phyloP scores from a whole-genome alignment of 352 stramenopile genomes.

The Globisporangium orthogonon region DNA sequence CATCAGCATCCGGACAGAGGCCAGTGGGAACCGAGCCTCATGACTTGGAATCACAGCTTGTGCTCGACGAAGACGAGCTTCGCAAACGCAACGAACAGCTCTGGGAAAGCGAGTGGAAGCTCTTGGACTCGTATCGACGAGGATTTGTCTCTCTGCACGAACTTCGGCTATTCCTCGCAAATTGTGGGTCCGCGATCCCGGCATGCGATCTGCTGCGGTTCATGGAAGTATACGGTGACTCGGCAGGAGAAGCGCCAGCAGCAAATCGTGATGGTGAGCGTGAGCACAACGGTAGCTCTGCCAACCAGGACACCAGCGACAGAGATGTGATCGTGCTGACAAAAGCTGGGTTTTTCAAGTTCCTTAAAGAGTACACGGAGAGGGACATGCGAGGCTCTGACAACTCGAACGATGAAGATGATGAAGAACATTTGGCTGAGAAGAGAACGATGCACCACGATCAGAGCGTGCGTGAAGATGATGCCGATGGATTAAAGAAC shows the following conservation, averaged over 20 bases:
- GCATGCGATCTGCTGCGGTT: constrained; percentile 40
- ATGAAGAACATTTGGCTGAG: constrained; percentile 11
- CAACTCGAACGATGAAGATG: constrained; percentile 24
- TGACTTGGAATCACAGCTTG: not conserved
- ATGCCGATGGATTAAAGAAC: not conserved
- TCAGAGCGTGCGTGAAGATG: not conserved
- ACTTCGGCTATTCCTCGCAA: constrained; percentile 38
- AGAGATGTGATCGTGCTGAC: constrained; percentile 29
- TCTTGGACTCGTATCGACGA: constrained; percentile 46
- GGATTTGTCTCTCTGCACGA: constrained; percentile 33
- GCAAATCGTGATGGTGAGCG: not conserved
- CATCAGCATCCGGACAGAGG: not conserved
- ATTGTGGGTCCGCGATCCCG: constrained; percentile 33
- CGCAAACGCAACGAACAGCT: constrained; percentile 21
- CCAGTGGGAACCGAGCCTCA: not conserved
- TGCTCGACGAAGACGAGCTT: constrained; percentile 15
- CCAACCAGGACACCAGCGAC: not conserved
- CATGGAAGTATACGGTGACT: constrained; percentile 43
- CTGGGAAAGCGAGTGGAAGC: constrained; percentile 47
- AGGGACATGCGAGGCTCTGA: constrained; percentile 26
- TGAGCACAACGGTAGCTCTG: not conserved
- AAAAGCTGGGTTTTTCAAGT: constrained; percentile 43
- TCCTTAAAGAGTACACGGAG: constrained; percentile 38
- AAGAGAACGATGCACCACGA: constrained; percentile 7
- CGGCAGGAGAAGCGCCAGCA: constrained; percentile 9